Conservation (phyloP, 2,329 filamentous ascomycete genomes). For the Tothia fuscella region DNA sequence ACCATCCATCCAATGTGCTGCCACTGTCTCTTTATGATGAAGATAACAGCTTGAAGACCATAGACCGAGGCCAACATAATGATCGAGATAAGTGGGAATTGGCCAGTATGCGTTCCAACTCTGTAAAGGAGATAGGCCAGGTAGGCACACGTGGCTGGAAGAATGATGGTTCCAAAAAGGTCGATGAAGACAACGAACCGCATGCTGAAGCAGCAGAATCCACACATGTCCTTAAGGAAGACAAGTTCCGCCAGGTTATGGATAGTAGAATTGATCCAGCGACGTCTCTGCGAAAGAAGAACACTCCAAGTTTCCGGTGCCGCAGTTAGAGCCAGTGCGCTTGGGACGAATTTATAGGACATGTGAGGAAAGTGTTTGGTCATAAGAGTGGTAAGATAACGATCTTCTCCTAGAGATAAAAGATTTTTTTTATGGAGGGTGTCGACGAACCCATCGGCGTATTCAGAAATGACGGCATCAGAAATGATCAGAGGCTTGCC, state of each 20-base stretch:
- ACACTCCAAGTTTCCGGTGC: slow-evolving; percentile 92
- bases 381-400: slow-evolving; percentile 94
- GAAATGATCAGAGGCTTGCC: slow-evolving; percentile 91
- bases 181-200: slow-evolving; percentile 92
- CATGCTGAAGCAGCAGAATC: slow-evolving; percentile 99
- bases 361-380: slow-evolving; percentile 93
- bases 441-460: slow-evolving; percentile 79
- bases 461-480: slow-evolving; percentile 76
- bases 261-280: slow-evolving; percentile 98
- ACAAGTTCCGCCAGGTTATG: slow-evolving; percentile 92
- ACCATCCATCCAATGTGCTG: slow-evolving; percentile 99
- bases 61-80: slow-evolving; percentile 85
- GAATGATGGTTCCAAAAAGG: slow-evolving; percentile 81
- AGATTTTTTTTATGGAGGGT: slow-evolving; percentile 94
- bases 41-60: slow-evolving; percentile 89
- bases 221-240: slow-evolving; percentile 84
- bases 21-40: slow-evolving; percentile 95
- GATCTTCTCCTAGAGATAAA: slow-evolving; percentile 87
- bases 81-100: slow-evolving; percentile 78
- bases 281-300: slow-evolving; percentile 89
- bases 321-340: slow-evolving; percentile 86
- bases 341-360: slow-evolving; percentile 91
- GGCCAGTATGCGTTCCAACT: slow-evolving; percentile 55
- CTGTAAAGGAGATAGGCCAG: slow-evolving; percentile 78
- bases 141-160: slow-evolving; percentile 80